phyloP scores from a whole-genome alignment of 2,329 filamentous ascomycete species.

The Penicillium olsonii region DNA sequence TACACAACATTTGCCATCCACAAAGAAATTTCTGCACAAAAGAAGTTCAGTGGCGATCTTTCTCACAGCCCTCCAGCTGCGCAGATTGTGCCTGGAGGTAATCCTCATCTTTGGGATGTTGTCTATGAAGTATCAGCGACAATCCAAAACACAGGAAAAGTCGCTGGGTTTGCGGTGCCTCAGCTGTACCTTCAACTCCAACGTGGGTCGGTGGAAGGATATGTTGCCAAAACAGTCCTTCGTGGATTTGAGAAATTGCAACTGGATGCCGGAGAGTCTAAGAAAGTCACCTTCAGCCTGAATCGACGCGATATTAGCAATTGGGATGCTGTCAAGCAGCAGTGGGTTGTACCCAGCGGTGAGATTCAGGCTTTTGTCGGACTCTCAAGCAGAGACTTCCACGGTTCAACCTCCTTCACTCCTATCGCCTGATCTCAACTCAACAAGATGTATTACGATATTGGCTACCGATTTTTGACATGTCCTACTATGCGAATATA shows the following conservation, averaged over 20 bases:
- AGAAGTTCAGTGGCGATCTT: no score
- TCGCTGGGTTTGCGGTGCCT: conserved; percentile 51
- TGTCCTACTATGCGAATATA: no score
- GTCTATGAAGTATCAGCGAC: conserved; percentile 50
- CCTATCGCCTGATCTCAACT: no score
- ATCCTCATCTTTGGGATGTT: conserved; percentile 54
- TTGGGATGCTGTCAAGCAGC: conserved; percentile 31
- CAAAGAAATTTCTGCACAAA: no score
- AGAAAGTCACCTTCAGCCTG: conserved; percentile 47
- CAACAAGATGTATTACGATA: no score
- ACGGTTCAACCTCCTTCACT: no score
- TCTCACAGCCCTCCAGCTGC: conserved; percentile 15
- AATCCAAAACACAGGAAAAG: conserved; percentile 53
- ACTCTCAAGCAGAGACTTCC: not conserved
- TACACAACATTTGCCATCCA: no score
- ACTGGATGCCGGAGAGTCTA: conserved; percentile 44
- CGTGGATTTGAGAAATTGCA: conserved; percentile 55
- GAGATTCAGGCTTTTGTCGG: conserved; percentile 8
- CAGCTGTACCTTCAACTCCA: conserved; percentile 56
- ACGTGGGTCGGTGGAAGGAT: conserved; percentile 24
- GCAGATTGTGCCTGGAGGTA: conserved; percentile 55
- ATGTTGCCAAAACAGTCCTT: no score
- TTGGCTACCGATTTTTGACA: no score
- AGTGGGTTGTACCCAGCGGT: conserved; percentile 17
- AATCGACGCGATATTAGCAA: conserved; percentile 32